Conservation (phyloP, 495 filamentous ascomycete species). For the Apodospora peruviana region DNA sequence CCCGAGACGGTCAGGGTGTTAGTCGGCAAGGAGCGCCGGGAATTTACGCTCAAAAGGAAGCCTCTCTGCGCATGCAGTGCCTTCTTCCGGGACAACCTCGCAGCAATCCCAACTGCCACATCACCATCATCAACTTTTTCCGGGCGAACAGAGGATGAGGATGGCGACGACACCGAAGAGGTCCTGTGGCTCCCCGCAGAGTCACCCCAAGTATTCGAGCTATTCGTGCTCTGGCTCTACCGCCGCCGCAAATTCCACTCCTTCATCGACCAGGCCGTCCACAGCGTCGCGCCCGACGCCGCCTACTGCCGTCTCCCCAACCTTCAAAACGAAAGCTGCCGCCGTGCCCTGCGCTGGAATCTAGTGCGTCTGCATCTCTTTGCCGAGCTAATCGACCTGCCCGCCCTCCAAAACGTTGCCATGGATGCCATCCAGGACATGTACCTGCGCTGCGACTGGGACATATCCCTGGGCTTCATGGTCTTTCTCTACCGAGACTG, state of each 20-base stretch:
- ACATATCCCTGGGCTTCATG: conserved; percentile 38
- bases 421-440: conserved; percentile 46
- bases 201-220: conserved; percentile 39
- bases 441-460: conserved; percentile 44
- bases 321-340: conserved; percentile 14
- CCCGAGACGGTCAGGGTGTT: conserved; percentile 33
- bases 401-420: conserved; percentile 38
- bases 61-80: conserved; percentile 31
- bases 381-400: conserved; percentile 35
- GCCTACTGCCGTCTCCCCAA: conserved; percentile 1
- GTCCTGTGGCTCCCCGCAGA: conserved; percentile 36
- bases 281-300: conserved; percentile 12
- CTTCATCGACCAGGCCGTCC: conserved; percentile 32
- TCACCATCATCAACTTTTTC: conserved; percentile 3
- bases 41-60: conserved; percentile 36
- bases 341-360: conserved; percentile 30
- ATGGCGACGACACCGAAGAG: neutral
- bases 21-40: conserved; percentile 35
- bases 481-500: conserved; percentile 40
- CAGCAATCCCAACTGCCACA: conserved; percentile 7
- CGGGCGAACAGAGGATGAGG: neutral
- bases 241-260: conserved; percentile 27
- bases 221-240: conserved; percentile 43
- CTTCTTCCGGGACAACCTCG: conserved; percentile 38
- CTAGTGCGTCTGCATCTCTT: conserved; percentile 43